A percentile compares a stretch with the other conserved stretches of the same genome.
Conservation (phyloP, 164 flowering plant genomes). For the Macadamia integrifolia region DNA sequence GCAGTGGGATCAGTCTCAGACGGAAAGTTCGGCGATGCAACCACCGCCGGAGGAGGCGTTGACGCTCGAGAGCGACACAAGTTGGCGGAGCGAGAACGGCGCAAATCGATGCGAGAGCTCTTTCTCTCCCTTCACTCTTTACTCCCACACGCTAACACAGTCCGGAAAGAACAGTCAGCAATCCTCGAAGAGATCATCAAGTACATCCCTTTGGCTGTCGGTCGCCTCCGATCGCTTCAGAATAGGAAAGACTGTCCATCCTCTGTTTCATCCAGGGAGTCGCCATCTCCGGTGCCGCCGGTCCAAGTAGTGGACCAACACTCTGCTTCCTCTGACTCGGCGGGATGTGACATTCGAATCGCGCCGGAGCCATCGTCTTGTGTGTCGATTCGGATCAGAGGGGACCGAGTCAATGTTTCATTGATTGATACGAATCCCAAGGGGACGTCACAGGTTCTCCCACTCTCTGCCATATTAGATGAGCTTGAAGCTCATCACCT, state of each 20-base stretch:
- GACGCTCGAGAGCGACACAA: conserved; percentile 27
- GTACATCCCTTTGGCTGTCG: conserved; percentile 27
- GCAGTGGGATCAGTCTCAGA: background rate
- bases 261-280: background rate
- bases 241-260: background rate
- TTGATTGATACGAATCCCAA: conserved; percentile 12
- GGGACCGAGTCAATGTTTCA: conserved; percentile 28
- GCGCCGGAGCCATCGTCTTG: conserved; percentile 21
- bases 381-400: conserved; percentile 24
- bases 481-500: conserved; percentile 26
- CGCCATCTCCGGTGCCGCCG: background rate
- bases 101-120: conserved; percentile 31
- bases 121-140: conserved; percentile 28
- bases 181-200: conserved; percentile 36
- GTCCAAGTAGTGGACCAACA: conserved; percentile 6
- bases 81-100: conserved; percentile 27
- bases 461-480: conserved; percentile 20
- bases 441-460: conserved; percentile 11
- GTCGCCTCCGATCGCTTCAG: conserved; percentile 26
- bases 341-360: conserved; percentile 24
- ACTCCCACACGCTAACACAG: conserved; percentile 28
- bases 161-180: conserved; percentile 29
- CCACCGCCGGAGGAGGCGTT: background rate
- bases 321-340: conserved; percentile 8
- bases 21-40: background rate